These are phyloP conservation scores for Inga oerstediana DNA, from an alignment of 306 rosid species.

Conservation along the genomic window DNA sequence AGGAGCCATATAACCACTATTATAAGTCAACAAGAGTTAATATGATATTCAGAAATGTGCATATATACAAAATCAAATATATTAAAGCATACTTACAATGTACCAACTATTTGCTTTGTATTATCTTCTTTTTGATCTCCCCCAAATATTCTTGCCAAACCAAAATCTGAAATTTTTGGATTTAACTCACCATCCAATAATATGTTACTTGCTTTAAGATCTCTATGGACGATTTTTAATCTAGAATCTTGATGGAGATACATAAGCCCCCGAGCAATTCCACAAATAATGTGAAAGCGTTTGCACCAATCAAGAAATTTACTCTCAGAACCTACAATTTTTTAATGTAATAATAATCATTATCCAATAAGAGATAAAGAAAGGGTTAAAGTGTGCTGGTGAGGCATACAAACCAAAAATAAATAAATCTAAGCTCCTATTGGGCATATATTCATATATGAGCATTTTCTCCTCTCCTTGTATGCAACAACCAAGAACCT, in stretches of 20 bases:
- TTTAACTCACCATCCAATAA: not conserved
- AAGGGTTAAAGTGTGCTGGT: not conserved
- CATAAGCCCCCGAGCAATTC: not conserved
- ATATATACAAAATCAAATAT: not conserved
- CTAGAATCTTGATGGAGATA: not conserved
- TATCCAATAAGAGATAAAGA: not conserved
- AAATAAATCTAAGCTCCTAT: not conserved
- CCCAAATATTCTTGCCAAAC: not conserved
- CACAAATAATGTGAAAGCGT: not conserved
- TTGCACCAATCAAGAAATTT: not conserved
- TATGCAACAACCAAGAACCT: not conserved
- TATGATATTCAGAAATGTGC: not conserved
- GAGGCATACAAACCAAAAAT: not conserved
- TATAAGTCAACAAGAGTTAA: not conserved
- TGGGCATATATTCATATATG: not conserved
- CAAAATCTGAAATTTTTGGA: not conserved
- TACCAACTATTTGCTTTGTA: conserved; percentile 6
- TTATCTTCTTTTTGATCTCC: not conserved
- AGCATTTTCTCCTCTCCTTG: not conserved
- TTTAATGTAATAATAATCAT: not conserved
- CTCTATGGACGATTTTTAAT: not conserved
- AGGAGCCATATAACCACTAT: conserved; percentile 10
- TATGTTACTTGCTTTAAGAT: not conserved
- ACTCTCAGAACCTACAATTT: not conserved
- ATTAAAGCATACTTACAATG: not conserved